Evolutionary conservation across 345 rosid genomes (phyloP).

Genomic region (Eucalyptus victrix): DNA sequence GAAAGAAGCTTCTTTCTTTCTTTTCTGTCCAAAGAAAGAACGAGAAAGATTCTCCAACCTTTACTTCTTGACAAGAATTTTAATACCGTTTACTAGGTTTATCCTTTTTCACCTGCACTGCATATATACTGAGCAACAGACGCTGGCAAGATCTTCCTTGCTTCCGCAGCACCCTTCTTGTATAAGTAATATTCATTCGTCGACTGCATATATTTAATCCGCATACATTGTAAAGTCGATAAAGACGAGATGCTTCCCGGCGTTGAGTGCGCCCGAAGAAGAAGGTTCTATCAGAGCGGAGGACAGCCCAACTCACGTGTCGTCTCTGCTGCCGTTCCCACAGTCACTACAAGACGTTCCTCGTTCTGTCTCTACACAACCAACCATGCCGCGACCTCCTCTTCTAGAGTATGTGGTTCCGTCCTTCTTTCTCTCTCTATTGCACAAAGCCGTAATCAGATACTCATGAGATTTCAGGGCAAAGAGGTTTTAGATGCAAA

Average conservation of each 20-base stretch:
- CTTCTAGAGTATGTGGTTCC: neutral
- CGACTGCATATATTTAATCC: neutral
- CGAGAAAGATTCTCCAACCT: neutral
- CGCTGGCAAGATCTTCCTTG: neutral
- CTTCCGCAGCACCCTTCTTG: neutral
- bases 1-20: neutral
- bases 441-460: neutral
- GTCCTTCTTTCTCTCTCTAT: neutral
- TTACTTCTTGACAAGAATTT: neutral
- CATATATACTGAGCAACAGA: neutral
- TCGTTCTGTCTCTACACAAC: constrained; percentile 56
- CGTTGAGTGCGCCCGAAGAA: constrained; percentile 72
- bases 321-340: neutral
- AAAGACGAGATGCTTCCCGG: constrained; percentile 58
- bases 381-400: constrained; percentile 26
- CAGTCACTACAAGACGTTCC: constrained; percentile 33
- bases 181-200: neutral
- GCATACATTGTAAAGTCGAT: constrained; percentile 1
- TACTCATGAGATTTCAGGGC: neutral
- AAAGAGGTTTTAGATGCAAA: neutral
- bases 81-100: neutral
- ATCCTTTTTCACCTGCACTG: neutral
- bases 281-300: constrained; percentile 42
- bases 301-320: constrained; percentile 9
- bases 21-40: neutral